Percentiles rank a stretch among this genome's conserved stretches.
Conservation (phyloP, 73 alveolate species). For the Tetrahymena malaccensis region DNA sequence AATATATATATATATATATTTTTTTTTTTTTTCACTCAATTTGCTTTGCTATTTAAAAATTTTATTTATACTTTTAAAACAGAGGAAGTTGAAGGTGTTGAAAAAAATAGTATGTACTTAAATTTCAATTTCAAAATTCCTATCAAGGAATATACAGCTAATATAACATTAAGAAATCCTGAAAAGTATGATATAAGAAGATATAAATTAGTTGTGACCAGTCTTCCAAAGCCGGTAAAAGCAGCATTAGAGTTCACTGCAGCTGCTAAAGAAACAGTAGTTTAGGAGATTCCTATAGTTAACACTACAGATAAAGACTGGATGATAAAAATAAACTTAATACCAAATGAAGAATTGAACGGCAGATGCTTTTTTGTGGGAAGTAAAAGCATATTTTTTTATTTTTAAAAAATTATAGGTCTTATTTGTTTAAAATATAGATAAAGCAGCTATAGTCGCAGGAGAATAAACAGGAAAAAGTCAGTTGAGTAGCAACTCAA, state of each 20-base stretch:
- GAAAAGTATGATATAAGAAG: conserved; percentile 89
- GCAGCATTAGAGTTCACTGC: conserved; percentile 91
- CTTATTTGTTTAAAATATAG: not conserved
- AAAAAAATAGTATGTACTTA: conserved; percentile 23
- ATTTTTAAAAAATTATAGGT: not conserved
- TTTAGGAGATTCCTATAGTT: conserved; percentile 92
- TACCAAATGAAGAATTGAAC: not conserved
- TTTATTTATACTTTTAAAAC: not conserved
- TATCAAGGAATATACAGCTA: conserved; percentile 16
- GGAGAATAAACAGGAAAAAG: not conserved
- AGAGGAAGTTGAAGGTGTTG: conserved; percentile 23
- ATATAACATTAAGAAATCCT: conserved; percentile 1
- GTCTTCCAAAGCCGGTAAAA: conserved; percentile 88
- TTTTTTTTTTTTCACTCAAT: not conserved
- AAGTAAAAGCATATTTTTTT: not conserved
- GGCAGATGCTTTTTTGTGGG: not conserved
- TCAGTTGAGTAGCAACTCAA: not conserved
- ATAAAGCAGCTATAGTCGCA: conserved; percentile 20
- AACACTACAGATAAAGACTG: conserved; percentile 93
- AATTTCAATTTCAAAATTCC: conserved; percentile 20
- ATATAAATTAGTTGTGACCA: conserved; percentile 82
- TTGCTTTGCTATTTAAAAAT: not conserved
- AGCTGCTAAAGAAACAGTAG: conserved; percentile 84
- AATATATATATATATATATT: too few species aligned
- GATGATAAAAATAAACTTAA: conserved; percentile 67